Percentiles rank a stretch among this genome's conserved stretches.
phyloP scores from a whole-genome alignment of 225 moss, liverwort and hornwort species.

The Bryoerythrophyllum caledonicum region DNA sequence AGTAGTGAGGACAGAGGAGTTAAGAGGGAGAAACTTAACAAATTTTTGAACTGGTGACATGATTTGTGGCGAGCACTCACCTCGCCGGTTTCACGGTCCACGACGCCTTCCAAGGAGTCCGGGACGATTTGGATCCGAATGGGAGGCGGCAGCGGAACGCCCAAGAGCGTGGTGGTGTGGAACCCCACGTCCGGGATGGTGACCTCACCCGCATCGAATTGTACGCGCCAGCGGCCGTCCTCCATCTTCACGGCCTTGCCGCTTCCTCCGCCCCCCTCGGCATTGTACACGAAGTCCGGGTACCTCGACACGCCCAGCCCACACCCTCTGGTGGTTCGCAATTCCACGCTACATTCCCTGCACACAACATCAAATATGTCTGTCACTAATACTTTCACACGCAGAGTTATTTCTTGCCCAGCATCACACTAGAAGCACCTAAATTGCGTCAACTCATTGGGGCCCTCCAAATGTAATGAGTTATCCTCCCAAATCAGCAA shows the following conservation, averaged over 20 bases:
- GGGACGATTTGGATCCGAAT: constrained; percentile 83
- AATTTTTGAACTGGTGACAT: not conserved
- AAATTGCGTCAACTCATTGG: too few relatives aligned
- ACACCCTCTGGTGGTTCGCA: constrained; percentile 75
- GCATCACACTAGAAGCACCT: too few relatives aligned
- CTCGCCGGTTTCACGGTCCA: constrained; percentile 71
- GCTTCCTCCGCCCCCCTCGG: constrained; percentile 85
- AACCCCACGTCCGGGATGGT: constrained; percentile 75
- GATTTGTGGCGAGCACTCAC: constrained; percentile 20
- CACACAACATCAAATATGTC: constrained; percentile 4
- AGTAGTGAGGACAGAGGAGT: too few relatives aligned
- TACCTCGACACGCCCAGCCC: constrained; percentile 79
- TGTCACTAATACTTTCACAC: not conserved
- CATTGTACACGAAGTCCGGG: constrained; percentile 94
- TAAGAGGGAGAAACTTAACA: too few relatives aligned
- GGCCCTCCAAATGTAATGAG: too few relatives aligned
- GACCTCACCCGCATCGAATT: constrained; percentile 59
- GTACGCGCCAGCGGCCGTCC: constrained; percentile 66
- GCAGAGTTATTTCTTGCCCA: too few relatives aligned
- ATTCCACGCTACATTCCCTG: constrained; percentile 57
- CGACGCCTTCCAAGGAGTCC: constrained; percentile 59
- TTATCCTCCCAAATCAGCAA: too few relatives aligned
- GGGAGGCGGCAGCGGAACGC: constrained; percentile 82
- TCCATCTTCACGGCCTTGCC: constrained; percentile 55
- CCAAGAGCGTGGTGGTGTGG: constrained; percentile 76